phyloP scores from a whole-genome alignment of 768 basidiomycete species.

The Paxillus ammoniavirescens region DNA sequence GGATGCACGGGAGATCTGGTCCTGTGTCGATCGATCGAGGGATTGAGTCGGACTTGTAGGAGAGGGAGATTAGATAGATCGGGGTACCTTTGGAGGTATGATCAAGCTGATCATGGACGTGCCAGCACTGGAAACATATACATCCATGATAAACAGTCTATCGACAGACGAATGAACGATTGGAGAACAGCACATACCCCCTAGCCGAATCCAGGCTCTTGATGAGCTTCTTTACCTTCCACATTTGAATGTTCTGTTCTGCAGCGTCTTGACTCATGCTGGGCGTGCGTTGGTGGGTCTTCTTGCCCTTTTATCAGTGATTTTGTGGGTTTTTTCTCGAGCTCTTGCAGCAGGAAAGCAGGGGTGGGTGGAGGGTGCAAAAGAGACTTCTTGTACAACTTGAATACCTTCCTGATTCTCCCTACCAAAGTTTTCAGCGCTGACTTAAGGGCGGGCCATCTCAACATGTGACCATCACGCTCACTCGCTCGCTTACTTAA shows the following conservation, averaged over 20 bases:
- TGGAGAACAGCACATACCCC: conserved; percentile 25
- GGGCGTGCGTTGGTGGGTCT: conserved; percentile 27
- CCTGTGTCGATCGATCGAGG: conserved; percentile 39
- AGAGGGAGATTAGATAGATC: conserved; percentile 11
- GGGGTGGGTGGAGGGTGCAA: conserved; percentile 15
- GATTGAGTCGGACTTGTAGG: neutral
- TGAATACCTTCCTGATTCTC: conserved; percentile 1
- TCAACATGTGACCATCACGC: conserved; percentile 4
- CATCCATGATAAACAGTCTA: conserved; percentile 22
- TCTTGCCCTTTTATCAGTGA: conserved; percentile 9
- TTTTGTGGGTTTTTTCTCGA: conserved; percentile 6
- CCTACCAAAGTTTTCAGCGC: conserved; percentile 1
- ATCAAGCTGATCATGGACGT: conserved; percentile 99
- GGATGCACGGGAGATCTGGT: conserved; percentile 92
- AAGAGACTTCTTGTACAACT: neutral
- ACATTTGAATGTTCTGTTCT: conserved; percentile 96
- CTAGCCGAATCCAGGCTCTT: conserved; percentile 91
- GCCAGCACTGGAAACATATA: conserved; percentile 60
- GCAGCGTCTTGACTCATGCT: conserved; percentile 82
- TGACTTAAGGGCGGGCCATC: conserved; percentile 22
- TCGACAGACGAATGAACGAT: neutral
- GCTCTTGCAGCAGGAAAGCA: conserved; percentile 21
- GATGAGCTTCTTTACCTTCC: conserved; percentile 99
- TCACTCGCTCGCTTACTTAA: neutral
- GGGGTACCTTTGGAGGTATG: conserved; percentile 83